phyloP scores from a whole-genome alignment of 306 rosid species.

The Styphnolobium japonicum region DNA sequence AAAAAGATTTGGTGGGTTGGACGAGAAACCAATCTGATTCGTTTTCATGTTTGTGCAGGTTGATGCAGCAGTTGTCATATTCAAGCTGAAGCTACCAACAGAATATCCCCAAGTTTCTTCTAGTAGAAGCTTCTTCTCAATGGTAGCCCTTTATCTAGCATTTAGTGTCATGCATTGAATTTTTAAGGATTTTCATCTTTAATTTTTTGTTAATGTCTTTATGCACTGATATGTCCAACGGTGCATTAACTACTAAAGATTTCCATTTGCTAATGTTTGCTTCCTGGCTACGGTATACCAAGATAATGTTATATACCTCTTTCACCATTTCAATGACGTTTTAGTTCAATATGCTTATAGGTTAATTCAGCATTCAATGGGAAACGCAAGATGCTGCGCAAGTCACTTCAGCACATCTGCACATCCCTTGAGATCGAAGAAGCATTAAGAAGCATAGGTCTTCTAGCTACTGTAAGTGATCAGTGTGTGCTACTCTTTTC shows the following conservation, averaged over 20 bases:
- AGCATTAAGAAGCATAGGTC: slow-evolving; percentile 62
- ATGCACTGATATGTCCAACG: not conserved
- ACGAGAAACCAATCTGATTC: slow-evolving; percentile 14
- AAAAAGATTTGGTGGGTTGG: not conserved
- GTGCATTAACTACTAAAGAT: not conserved
- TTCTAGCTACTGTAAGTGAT: slow-evolving; percentile 62
- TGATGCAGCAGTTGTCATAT: slow-evolving; percentile 89
- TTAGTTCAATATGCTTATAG: slow-evolving; percentile 33
- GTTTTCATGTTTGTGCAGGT: slow-evolving; percentile 51
- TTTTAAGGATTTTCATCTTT: slow-evolving; percentile 6
- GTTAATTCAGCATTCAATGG: slow-evolving; percentile 88
- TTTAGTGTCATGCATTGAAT: slow-evolving; percentile 11
- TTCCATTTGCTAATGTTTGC: not conserved
- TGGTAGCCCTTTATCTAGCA: slow-evolving; percentile 45
- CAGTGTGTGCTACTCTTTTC: not conserved
- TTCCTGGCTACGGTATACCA: not conserved
- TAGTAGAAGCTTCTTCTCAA: slow-evolving; percentile 82
- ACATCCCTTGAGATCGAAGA: slow-evolving; percentile 65
- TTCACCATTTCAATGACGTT: slow-evolving; percentile 11
- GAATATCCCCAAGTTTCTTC: slow-evolving; percentile 71
- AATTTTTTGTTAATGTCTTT: not conserved
- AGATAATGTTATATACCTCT: not conserved
- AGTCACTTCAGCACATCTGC: slow-evolving; percentile 80
- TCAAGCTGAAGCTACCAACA: slow-evolving; percentile 68
- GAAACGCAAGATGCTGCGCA: slow-evolving; percentile 88